Percentiles rank a stretch among this genome's conserved stretches.
Conservation (phyloP, 2,329 filamentous ascomycete genomes). For the Nannizziopsis arthrosporioides region DNA sequence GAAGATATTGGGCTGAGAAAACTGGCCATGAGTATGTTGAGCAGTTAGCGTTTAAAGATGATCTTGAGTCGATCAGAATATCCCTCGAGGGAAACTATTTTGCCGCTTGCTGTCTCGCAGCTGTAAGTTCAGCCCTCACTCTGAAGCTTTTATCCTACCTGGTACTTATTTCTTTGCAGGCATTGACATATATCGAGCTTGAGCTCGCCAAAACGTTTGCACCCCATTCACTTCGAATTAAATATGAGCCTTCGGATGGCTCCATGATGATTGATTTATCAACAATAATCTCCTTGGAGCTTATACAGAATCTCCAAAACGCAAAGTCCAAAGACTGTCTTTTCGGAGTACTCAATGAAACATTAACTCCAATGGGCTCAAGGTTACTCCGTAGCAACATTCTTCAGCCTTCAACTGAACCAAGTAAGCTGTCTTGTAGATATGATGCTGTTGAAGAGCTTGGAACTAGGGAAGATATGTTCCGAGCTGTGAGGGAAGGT, state of each 20-base stretch:
- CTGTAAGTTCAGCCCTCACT: constrained; percentile 41
- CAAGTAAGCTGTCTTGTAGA: constrained; percentile 54
- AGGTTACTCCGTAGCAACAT: constrained; percentile 75
- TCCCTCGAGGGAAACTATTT: constrained; percentile 75
- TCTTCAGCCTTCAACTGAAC: constrained; percentile 71
- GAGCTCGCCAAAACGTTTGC: constrained; percentile 58
- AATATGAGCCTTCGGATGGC: constrained; percentile 76
- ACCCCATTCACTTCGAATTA: constrained; percentile 70
- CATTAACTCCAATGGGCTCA: constrained; percentile 75
- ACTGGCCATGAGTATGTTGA: constrained; percentile 67
- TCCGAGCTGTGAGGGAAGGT: constrained; percentile 63
- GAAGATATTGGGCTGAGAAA: constrained; percentile 72
- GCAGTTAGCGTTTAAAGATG: constrained; percentile 64
- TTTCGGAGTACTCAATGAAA: constrained; percentile 75
- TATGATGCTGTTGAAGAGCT: constrained; percentile 79
- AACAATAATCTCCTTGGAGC: constrained; percentile 73
- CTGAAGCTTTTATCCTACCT: neutral
- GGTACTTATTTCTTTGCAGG: constrained; percentile 39
- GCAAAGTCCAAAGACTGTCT: constrained; percentile 69
- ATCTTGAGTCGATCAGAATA: constrained; percentile 69
- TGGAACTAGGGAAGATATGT: constrained; percentile 71
- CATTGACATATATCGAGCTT: constrained; percentile 66
- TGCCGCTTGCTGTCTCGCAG: constrained; percentile 71
- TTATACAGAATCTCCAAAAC: constrained; percentile 76
- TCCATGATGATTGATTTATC: constrained; percentile 93